A percentile compares a stretch with the other conserved stretches of the same genome.
phyloP scores from a whole-genome alignment of 768 basidiomycete genomes.

The Hygrophorus russula region DNA sequence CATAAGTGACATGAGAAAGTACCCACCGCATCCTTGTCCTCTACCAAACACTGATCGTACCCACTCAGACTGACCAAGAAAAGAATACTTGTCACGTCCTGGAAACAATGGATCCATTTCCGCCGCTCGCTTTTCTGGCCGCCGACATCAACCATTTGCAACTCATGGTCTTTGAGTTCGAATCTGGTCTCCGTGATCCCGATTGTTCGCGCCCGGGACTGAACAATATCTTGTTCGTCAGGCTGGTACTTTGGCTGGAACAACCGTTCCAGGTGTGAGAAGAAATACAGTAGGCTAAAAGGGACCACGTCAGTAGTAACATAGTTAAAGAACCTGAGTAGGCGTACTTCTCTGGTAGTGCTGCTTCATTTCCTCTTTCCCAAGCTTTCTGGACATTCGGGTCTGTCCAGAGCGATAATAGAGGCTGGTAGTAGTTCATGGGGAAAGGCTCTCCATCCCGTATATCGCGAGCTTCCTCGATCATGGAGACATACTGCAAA shows the following conservation, averaged over 20 bases:
- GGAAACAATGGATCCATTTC: conserved; percentile 94
- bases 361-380: conserved; percentile 79
- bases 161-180: conserved; percentile 63
- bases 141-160: conserved; percentile 90
- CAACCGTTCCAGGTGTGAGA: conserved; percentile 64
- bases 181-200: conserved; percentile 89
- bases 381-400: conserved; percentile 65
- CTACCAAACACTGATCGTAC: conserved; percentile 89
- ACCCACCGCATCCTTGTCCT: conserved; percentile 83
- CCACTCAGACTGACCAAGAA: conserved; percentile 88
- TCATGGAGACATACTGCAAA: conserved; percentile 40
- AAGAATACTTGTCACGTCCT: conserved; percentile 87
- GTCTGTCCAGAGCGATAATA: conserved; percentile 71
- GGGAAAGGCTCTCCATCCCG: conserved; percentile 79
- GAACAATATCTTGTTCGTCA: conserved; percentile 80
- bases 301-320: conserved; percentile 1
- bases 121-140: conserved; percentile 90
- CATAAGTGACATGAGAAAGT: background rate
- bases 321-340: background rate
- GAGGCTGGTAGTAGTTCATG: conserved; percentile 46
- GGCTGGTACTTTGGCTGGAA: conserved; percentile 68
- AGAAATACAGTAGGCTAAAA: conserved; percentile 65
- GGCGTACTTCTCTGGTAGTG: conserved; percentile 79
- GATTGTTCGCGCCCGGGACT: conserved; percentile 76
- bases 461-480: conserved; percentile 63